These are phyloP conservation scores for Ceratocystis colombiana DNA, from an alignment of 2,329 filamentous ascomycete species.

Conservation along the genomic window DNA sequence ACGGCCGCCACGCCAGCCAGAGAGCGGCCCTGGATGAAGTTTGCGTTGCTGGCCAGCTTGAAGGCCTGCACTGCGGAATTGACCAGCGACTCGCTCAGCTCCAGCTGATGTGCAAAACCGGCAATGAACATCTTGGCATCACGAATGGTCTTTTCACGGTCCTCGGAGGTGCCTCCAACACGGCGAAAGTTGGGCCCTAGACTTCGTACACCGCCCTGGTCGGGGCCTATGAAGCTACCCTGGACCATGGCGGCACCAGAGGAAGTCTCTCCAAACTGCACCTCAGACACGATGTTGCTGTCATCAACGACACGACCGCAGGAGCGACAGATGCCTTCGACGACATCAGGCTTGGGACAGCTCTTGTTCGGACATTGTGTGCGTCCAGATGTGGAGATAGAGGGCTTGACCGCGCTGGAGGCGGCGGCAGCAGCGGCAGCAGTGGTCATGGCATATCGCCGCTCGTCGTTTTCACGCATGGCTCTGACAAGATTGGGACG, in stretches of 20 bases:
- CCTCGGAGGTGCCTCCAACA: constrained; percentile 45
- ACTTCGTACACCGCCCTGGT: constrained; percentile 68
- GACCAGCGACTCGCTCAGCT: constrained; percentile 51
- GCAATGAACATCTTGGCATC: constrained; percentile 50
- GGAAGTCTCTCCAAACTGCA: constrained; percentile 80
- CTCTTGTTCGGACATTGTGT: constrained; percentile 49
- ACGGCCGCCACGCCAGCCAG: constrained; percentile 81
- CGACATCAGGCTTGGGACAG: constrained; percentile 51
- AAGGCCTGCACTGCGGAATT: constrained; percentile 62
- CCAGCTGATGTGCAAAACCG: constrained; percentile 51
- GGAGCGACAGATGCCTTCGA: constrained; percentile 62
- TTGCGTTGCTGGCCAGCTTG: constrained; percentile 61
- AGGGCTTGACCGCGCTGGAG: constrained; percentile 30
- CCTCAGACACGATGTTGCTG: constrained; percentile 81
- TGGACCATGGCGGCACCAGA: constrained; percentile 82
- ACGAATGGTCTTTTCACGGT: constrained; percentile 50
- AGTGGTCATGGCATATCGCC: constrained; percentile 32
- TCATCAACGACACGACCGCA: constrained; percentile 80
- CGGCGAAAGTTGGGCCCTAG: constrained; percentile 53
- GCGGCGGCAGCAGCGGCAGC: constrained; percentile 30
- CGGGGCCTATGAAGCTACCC: constrained; percentile 75
- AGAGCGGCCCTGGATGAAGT: constrained; percentile 77
- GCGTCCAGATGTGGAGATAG: constrained; percentile 30
- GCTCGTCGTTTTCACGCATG: constrained; percentile 43
- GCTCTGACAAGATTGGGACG: constrained; percentile 42